Conservation (phyloP, 306 rosid species). For the Sophora flavescens region DNA sequence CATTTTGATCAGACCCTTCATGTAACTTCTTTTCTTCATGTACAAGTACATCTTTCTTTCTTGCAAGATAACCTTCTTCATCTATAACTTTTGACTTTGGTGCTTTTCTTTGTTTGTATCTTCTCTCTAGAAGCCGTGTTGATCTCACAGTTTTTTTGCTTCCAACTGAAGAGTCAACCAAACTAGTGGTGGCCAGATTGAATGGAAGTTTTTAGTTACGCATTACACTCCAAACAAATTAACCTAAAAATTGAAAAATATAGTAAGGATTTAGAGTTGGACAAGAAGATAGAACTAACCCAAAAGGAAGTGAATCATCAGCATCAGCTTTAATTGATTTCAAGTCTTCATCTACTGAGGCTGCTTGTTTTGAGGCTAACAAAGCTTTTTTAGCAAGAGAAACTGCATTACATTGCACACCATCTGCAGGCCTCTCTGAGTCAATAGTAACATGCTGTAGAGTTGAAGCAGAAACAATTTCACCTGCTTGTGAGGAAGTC, state of each 20-base stretch:
- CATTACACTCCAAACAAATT: constrained; percentile 47
- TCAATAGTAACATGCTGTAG: constrained; percentile 42
- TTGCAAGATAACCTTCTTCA: constrained; percentile 51
- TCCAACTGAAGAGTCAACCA: constrained; percentile 50
- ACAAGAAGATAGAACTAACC: constrained; percentile 63
- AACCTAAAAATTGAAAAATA: constrained; percentile 40
- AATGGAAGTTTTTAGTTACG: constrained; percentile 46
- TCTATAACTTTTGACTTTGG: constrained; percentile 52
- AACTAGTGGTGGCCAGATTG: constrained; percentile 50
- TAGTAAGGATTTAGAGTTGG: constrained; percentile 38
- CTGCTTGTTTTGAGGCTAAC: constrained; percentile 74
- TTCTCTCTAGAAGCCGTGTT: constrained; percentile 79
- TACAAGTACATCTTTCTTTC: constrained; percentile 50
- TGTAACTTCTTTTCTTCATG: constrained; percentile 54
- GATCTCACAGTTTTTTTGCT: constrained; percentile 70
- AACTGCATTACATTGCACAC: constrained; percentile 56
- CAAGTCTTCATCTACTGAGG: constrained; percentile 63
- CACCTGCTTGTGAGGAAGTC: constrained; percentile 56
- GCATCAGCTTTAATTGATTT: constrained; percentile 54
- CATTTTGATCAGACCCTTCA: constrained; percentile 70
- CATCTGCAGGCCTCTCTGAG: constrained; percentile 43
- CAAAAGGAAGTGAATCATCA: constrained; percentile 56
- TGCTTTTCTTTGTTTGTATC: constrained; percentile 66
- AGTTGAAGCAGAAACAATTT: constrained; percentile 47
- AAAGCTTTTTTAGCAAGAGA: constrained; percentile 71